These are phyloP conservation scores for Curvularia lunata DNA, from an alignment of 2,329 filamentous ascomycete genomes.

Conservation along the genomic window DNA sequence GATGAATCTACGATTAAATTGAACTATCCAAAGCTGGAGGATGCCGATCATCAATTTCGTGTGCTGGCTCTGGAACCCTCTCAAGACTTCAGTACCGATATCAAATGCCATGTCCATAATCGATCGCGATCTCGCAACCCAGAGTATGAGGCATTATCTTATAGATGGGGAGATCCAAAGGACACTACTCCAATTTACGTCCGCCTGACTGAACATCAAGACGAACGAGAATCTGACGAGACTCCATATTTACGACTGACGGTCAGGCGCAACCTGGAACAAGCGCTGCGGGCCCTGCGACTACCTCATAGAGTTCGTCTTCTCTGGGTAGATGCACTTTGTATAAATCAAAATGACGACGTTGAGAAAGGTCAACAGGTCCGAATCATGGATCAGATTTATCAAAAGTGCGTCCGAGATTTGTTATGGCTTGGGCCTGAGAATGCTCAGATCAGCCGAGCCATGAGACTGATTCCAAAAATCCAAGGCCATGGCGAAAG, in stretches of 20 bases:
- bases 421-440: constrained; percentile 1
- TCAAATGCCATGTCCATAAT: not conserved
- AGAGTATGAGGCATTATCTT: constrained; percentile 5
- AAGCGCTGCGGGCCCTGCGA: constrained; percentile 1
- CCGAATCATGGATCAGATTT: not conserved
- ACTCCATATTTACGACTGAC: not conserved
- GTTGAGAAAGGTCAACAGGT: not conserved
- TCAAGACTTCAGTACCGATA: not conserved
- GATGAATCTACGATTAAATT: not conserved
- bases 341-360: constrained; percentile 1
- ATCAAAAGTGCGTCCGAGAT: not conserved
- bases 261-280: not conserved
- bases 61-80: not conserved
- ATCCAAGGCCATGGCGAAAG: not conserved
- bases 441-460: not conserved
- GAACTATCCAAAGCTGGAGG: not conserved
- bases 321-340: constrained; percentile 4
- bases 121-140: not conserved
- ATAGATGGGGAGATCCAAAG: constrained; percentile 2
- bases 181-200: not conserved
- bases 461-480: not conserved
- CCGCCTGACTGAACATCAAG: not conserved
- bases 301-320: not conserved
- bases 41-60: not conserved
- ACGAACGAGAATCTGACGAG: not conserved